These are phyloP conservation scores for Tolypocladium tundrense DNA, from an alignment of 2,329 filamentous ascomycete species.

Conservation along the genomic window DNA sequence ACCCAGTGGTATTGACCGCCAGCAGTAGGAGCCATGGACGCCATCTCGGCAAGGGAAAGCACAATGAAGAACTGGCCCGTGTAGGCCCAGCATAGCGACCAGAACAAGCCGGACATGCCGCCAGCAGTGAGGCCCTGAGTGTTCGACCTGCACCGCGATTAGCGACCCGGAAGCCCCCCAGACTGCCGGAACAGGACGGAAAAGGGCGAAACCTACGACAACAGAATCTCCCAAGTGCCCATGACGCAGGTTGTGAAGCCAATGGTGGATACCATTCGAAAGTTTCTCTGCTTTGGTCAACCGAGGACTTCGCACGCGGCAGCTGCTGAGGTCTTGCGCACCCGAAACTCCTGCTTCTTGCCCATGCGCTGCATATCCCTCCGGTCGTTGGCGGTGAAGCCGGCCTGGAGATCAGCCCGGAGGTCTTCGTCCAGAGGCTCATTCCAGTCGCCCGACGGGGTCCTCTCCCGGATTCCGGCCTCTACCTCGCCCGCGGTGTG, in stretches of 20 bases:
- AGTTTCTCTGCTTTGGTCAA: slow-evolving; percentile 23
- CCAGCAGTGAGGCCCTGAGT: slow-evolving; percentile 8
- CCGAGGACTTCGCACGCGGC: not conserved
- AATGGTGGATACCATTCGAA: slow-evolving; percentile 33
- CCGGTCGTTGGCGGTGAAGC: slow-evolving; percentile 7
- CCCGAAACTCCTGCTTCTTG: slow-evolving; percentile 9
- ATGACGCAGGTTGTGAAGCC: slow-evolving; percentile 36
- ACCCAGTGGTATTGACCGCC: slow-evolving; percentile 52
- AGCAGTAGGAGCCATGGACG: slow-evolving; percentile 43
- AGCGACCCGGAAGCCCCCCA: not conserved
- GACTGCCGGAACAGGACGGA: slow-evolving; percentile 11
- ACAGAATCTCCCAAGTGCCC: slow-evolving; percentile 31
- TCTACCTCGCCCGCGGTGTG: not conserved
- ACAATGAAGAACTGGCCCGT: slow-evolving; percentile 20
- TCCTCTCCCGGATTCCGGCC: not conserved
- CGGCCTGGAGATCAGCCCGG: not conserved
- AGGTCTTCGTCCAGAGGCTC: slow-evolving; percentile 4
- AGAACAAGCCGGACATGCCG: slow-evolving; percentile 9
- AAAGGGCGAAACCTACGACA: slow-evolving; percentile 27
- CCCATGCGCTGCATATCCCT: slow-evolving; percentile 12
- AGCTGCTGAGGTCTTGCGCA: not conserved
- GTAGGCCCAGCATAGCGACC: slow-evolving; percentile 8
- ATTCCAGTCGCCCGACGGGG: not conserved
- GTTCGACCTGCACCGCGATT: slow-evolving; percentile 23
- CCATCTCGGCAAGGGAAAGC: slow-evolving; percentile 38